These are phyloP conservation scores for Elsinoe batatas DNA, from an alignment of 2,329 filamentous ascomycete genomes.

Conservation along the genomic window DNA sequence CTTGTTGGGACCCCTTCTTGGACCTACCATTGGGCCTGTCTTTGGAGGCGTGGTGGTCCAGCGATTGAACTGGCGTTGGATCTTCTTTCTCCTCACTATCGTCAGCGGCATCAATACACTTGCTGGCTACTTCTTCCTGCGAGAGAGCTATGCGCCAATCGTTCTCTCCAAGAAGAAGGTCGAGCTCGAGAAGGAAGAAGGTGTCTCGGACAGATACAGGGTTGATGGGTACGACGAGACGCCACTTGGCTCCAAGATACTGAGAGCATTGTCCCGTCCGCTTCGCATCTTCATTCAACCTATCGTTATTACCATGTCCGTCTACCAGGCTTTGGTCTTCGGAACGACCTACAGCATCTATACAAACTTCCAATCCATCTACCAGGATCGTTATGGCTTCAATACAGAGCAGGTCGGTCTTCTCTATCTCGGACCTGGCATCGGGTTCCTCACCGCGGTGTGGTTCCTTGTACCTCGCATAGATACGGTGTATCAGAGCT, in stretches of 20 bases:
- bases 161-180: constrained; percentile 30
- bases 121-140: constrained; percentile 34
- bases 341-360: constrained; percentile 41
- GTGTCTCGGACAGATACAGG: constrained; percentile 30
- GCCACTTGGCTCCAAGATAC: constrained; percentile 29
- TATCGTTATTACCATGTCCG: constrained; percentile 37
- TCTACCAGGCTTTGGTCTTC: constrained; percentile 39
- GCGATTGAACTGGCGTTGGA: constrained; percentile 38
- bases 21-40: constrained; percentile 34
- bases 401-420: constrained; percentile 38
- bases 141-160: constrained; percentile 37
- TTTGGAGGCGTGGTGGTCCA: constrained; percentile 38
- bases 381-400: constrained; percentile 35
- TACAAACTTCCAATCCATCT: constrained; percentile 41
- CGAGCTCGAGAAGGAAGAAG: constrained; percentile 26
- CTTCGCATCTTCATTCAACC: constrained; percentile 36
- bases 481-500: constrained; percentile 38
- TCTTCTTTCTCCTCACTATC: constrained; percentile 39
- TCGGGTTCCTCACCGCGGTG: constrained; percentile 36
- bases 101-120: constrained; percentile 34
- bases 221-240: constrained; percentile 35
- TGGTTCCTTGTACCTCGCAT: constrained; percentile 40
- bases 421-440: constrained; percentile 36
- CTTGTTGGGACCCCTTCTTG: constrained; percentile 35
- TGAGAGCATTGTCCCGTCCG: constrained; percentile 31